These are phyloP conservation scores for Globisporangium yorkense DNA, from an alignment of 352 stramenopile genomes.

Conservation along the genomic window DNA sequence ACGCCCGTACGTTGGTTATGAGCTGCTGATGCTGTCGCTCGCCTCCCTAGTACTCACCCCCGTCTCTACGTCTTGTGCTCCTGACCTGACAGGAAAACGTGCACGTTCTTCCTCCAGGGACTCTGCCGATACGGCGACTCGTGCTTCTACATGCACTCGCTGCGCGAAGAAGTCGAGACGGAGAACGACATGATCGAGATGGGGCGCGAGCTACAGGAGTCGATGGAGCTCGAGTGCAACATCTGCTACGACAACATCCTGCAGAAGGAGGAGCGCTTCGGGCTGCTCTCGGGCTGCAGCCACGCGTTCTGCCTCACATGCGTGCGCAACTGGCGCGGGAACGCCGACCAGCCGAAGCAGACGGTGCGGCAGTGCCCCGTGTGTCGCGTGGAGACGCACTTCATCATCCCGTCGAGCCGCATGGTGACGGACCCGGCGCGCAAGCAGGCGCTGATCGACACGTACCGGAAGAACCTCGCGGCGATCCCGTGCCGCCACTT, in stretches of 20 bases:
- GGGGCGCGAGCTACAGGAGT: constrained; percentile 58
- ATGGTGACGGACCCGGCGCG: constrained; percentile 62
- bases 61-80: too few species aligned
- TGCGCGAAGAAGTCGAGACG: constrained; percentile 32
- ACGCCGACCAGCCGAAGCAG: constrained; percentile 62
- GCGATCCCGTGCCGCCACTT: constrained; percentile 82
- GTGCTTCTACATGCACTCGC: constrained; percentile 78
- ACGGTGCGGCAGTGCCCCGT: constrained; percentile 73
- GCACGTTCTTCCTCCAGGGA: constrained; percentile 79
- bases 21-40: background rate
- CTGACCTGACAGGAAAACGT: constrained; percentile 44
- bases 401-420: constrained; percentile 80
- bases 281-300: constrained; percentile 69
- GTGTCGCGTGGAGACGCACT: constrained; percentile 73
- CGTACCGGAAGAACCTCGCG: constrained; percentile 72
- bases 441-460: constrained; percentile 61
- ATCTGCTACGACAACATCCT: constrained; percentile 85
- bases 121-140: constrained; percentile 71
- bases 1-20: constrained; percentile 39
- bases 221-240: constrained; percentile 70
- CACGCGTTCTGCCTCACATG: constrained; percentile 84
- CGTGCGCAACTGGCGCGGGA: constrained; percentile 71
- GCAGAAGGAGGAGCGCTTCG: constrained; percentile 72
- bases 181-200: constrained; percentile 47
- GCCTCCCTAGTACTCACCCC: too few species aligned